These are phyloP conservation scores for Candida maltosa DNA, from an alignment of 805 yeast species.

Conservation along the genomic window DNA sequence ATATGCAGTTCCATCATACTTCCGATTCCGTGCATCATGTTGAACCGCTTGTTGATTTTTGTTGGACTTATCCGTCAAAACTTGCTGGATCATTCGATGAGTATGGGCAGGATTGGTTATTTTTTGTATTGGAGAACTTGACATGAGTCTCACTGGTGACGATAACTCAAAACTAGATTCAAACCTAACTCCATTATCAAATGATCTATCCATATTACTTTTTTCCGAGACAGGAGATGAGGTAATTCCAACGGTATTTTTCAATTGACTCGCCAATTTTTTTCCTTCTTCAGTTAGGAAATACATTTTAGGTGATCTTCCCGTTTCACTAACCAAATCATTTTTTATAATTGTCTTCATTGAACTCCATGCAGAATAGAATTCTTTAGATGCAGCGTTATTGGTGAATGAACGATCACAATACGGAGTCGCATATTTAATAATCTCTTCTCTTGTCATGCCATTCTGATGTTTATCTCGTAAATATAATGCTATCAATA, in stretches of 20 bases:
- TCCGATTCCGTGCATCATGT: slow-evolving; percentile 11
- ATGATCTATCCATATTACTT: slow-evolving; percentile 19
- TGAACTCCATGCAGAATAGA: slow-evolving; percentile 75
- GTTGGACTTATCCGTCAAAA: too few relatives aligned
- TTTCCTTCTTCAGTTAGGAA: slow-evolving; percentile 68
- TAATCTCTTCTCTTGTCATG: slow-evolving; percentile 58
- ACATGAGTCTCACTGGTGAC: not conserved
- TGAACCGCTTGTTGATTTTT: too few relatives aligned
- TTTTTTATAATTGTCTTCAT: slow-evolving; percentile 60
- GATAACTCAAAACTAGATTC: slow-evolving; percentile 10
- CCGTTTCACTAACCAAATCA: slow-evolving; percentile 53
- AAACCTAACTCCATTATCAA: slow-evolving; percentile 32
- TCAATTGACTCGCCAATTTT: slow-evolving; percentile 56
- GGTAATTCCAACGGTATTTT: slow-evolving; percentile 39
- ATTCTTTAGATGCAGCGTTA: slow-evolving; percentile 59
- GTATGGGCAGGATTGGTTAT: slow-evolving; percentile 1
- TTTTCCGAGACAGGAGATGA: slow-evolving; percentile 18
- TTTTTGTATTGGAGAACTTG: not conserved
- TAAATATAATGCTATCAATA: slow-evolving; percentile 56
- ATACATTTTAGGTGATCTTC: slow-evolving; percentile 56
- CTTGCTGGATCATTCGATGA: not conserved
- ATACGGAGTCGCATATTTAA: slow-evolving; percentile 49
- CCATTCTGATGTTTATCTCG: slow-evolving; percentile 53
- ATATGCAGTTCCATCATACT: slow-evolving; percentile 26
- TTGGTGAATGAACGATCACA: slow-evolving; percentile 56